Evolutionary conservation across 2,329 filamentous ascomycete species (phyloP).

Genomic region (Colletotrichum scovillei): DNA sequence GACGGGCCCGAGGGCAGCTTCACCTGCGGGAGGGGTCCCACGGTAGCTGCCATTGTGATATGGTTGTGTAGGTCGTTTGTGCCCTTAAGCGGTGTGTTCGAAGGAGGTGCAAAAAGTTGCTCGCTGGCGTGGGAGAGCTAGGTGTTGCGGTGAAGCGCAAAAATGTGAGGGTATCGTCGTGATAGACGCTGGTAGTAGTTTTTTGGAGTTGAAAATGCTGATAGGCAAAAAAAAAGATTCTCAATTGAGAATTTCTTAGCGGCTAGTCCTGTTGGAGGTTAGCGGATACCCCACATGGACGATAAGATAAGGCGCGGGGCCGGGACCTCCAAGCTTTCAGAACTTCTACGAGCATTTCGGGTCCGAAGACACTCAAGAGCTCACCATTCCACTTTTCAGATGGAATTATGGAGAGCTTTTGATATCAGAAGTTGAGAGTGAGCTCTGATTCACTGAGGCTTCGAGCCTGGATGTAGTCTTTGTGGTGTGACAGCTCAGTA

Average conservation of each 20-base stretch:
- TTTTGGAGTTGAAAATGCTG: constrained; percentile 21
- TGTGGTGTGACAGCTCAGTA: background rate
- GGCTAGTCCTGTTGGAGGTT: background rate
- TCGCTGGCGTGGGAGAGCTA: too few relatives aligned
- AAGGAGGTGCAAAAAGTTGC: background rate
- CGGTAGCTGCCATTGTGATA: constrained; percentile 82
- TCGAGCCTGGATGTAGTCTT: background rate
- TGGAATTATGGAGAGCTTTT: background rate
- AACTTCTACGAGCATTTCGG: background rate
- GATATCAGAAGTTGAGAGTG: background rate
- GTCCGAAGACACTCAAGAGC: background rate
- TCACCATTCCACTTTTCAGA: too few relatives aligned
- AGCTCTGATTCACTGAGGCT: background rate
- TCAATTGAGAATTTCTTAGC: constrained; percentile 35
- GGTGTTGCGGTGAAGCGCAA: background rate
- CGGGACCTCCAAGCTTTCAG: background rate
- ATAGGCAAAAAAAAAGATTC: constrained; percentile 25
- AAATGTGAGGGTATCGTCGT: constrained; percentile 28
- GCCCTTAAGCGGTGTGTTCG: background rate
- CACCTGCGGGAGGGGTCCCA: constrained; percentile 81
- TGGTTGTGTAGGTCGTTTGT: background rate
- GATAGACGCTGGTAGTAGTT: constrained; percentile 19
- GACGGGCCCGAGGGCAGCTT: constrained; percentile 87
- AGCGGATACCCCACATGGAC: constrained; percentile 14
- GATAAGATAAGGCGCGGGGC: constrained; percentile 36